These are phyloP conservation scores for Saturnispora galanensis DNA, from an alignment of 805 yeast species.

Conservation along the genomic window DNA sequence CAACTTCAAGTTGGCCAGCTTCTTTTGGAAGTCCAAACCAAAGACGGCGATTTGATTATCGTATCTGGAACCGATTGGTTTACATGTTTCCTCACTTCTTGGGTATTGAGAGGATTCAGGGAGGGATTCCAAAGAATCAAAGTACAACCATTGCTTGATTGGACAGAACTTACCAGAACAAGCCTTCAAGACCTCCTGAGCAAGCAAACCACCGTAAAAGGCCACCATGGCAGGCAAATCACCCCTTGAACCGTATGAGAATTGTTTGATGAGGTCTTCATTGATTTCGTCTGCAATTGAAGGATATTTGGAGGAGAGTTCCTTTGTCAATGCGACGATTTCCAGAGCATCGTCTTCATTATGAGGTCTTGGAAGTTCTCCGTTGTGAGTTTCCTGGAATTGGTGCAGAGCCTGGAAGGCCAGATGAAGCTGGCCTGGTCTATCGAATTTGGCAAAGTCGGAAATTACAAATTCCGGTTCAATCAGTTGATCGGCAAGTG, in stretches of 20 bases:
- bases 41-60: slow-evolving; percentile 95
- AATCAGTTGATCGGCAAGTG: slow-evolving; percentile 54
- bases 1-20: slow-evolving; percentile 65
- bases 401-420: slow-evolving; percentile 86
- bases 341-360: slow-evolving; percentile 67
- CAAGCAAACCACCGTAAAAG: slow-evolving; percentile 85
- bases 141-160: slow-evolving; percentile 81
- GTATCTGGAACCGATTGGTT: slow-evolving; percentile 73
- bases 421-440: slow-evolving; percentile 82
- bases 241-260: slow-evolving; percentile 82
- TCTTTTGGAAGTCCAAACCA: slow-evolving; percentile 68
- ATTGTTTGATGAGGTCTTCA: slow-evolving; percentile 55
- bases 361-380: slow-evolving; percentile 67
- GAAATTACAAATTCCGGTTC: slow-evolving; percentile 72
- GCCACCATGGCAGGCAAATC: slow-evolving; percentile 87
- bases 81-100: slow-evolving; percentile 62
- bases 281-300: slow-evolving; percentile 44
- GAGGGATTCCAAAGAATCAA: slow-evolving; percentile 86
- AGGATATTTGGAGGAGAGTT: slow-evolving; percentile 48
- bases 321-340: slow-evolving; percentile 46
- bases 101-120: slow-evolving; percentile 51
- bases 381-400: slow-evolving; percentile 53
- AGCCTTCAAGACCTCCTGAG: slow-evolving; percentile 94
- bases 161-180: slow-evolving; percentile 95
- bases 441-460: slow-evolving; percentile 90